Percentiles rank a stretch among this genome's conserved stretches.
These are phyloP conservation scores for Cladosporium sphaerospermum DNA, from an alignment of 2,329 filamentous ascomycete genomes.

Conservation along the genomic window DNA sequence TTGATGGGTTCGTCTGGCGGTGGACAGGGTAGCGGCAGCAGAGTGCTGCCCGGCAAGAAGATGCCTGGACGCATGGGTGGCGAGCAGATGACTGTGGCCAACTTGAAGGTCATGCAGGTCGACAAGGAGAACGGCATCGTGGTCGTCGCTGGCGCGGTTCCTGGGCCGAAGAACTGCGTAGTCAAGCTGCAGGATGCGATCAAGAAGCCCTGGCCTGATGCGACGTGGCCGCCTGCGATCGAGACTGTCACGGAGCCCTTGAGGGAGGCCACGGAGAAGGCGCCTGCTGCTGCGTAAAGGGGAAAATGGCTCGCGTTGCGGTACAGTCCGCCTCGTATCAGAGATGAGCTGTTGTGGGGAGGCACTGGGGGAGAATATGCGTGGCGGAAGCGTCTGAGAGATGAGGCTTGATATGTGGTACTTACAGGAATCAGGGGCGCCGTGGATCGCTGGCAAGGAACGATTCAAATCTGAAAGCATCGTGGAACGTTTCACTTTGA, in stretches of 20 bases:
- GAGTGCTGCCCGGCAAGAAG: slow-evolving; percentile 92
- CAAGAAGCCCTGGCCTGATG: slow-evolving; percentile 70
- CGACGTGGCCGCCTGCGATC: background rate
- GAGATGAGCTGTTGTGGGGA: background rate
- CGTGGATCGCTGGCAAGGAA: no score
- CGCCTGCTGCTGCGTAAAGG: slow-evolving; percentile 5
- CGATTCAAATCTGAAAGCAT: no score
- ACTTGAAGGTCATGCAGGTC: slow-evolving; percentile 80
- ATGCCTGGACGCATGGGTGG: slow-evolving; percentile 97
- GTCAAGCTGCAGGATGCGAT: slow-evolving; percentile 85
- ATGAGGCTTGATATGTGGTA: no score
- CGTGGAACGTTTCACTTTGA: background rate
- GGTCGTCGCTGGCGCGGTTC: slow-evolving; percentile 78
- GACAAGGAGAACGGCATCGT: slow-evolving; percentile 83
- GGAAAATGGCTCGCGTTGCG: background rate
- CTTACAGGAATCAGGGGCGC: no score
- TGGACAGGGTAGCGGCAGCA: slow-evolving; percentile 83
- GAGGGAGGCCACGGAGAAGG: slow-evolving; percentile 9
- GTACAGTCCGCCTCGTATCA: background rate
- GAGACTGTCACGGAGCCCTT: slow-evolving; percentile 2
- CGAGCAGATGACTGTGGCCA: slow-evolving; percentile 82
- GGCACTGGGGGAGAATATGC: background rate
- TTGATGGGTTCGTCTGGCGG: slow-evolving; percentile 85
- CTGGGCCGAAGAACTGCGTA: slow-evolving; percentile 78
- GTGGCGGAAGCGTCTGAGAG: background rate